Evolutionary conservation across 2,329 filamentous ascomycete species (phyloP).

Genomic region (Pyrenochaeta sp.): DNA sequence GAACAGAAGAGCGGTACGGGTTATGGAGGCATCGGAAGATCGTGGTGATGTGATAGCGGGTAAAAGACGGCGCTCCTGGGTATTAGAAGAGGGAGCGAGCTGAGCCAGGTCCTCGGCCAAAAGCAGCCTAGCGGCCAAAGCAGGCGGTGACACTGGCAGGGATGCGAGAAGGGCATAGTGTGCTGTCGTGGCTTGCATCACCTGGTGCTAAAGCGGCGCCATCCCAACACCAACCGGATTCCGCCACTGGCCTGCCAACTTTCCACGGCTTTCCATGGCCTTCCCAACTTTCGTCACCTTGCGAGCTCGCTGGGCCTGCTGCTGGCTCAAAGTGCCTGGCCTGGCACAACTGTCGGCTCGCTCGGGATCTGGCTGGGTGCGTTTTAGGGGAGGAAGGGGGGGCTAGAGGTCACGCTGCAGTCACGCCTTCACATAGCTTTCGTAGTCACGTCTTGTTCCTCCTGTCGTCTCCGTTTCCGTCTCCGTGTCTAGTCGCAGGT

Average conservation of each 20-base stretch:
- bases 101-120: slow-evolving; percentile 14
- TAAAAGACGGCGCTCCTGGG: slow-evolving; percentile 23
- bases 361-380: slow-evolving; percentile 3
- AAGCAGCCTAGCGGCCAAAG: not conserved
- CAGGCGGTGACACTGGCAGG: slow-evolving; percentile 23
- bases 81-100: slow-evolving; percentile 21
- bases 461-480: no score
- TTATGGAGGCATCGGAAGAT: slow-evolving; percentile 40
- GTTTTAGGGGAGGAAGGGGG: no score
- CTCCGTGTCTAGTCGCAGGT: not conserved
- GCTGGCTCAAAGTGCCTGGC: no score
- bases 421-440: not conserved
- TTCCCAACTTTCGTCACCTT: slow-evolving; percentile 21
- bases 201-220: slow-evolving; percentile 21
- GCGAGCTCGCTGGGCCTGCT: not conserved
- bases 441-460: not conserved
- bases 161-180: slow-evolving; percentile 8
- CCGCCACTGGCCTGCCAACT: slow-evolving; percentile 22
- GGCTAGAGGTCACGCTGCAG: not conserved
- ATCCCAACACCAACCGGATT: slow-evolving; percentile 13
- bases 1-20: slow-evolving; percentile 27
- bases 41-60: slow-evolving; percentile 35
- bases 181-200: slow-evolving; percentile 15
- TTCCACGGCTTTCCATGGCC: slow-evolving; percentile 17
- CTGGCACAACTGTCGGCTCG: slow-evolving; percentile 3